phyloP scores from a whole-genome alignment of 768 basidiomycete genomes.

The Amanita pseudoporphyria region DNA sequence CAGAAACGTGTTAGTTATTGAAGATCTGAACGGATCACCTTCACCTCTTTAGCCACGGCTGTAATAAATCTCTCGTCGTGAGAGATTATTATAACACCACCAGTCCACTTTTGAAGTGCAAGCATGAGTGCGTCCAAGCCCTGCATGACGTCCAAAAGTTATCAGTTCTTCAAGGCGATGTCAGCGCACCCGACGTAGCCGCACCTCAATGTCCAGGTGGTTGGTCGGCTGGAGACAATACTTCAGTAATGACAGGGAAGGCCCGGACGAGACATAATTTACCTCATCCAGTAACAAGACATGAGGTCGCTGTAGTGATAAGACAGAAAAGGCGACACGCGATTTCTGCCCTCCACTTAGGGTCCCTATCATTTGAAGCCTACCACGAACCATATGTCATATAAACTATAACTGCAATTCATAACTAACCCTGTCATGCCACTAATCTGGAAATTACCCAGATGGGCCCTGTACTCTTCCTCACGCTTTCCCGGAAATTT shows the following conservation, averaged over 20 bases:
- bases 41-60: constrained; percentile 74
- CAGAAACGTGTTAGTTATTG: neutral
- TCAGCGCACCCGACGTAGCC: constrained; percentile 9
- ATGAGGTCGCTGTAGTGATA: constrained; percentile 86
- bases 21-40: neutral
- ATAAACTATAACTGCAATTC: neutral
- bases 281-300: constrained; percentile 92
- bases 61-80: constrained; percentile 97
- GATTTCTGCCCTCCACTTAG: constrained; percentile 94
- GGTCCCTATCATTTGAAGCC: constrained; percentile 84
- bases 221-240: constrained; percentile 62
- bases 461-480: constrained; percentile 91
- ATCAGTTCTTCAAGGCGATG: constrained; percentile 7
- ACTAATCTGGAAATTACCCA: constrained; percentile 96
- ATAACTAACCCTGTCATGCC: constrained; percentile 76
- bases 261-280: constrained; percentile 16
- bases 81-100: constrained; percentile 87
- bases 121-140: constrained; percentile 93
- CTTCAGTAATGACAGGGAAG: neutral
- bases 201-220: constrained; percentile 88
- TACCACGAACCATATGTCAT: constrained; percentile 15
- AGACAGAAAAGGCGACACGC: constrained; percentile 83
- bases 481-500: constrained; percentile 92
- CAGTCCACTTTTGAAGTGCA: constrained; percentile 74
- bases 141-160: constrained; percentile 24